These are phyloP conservation scores for Polyporus arcularius DNA, from an alignment of 768 basidiomycete species.

Conservation along the genomic window DNA sequence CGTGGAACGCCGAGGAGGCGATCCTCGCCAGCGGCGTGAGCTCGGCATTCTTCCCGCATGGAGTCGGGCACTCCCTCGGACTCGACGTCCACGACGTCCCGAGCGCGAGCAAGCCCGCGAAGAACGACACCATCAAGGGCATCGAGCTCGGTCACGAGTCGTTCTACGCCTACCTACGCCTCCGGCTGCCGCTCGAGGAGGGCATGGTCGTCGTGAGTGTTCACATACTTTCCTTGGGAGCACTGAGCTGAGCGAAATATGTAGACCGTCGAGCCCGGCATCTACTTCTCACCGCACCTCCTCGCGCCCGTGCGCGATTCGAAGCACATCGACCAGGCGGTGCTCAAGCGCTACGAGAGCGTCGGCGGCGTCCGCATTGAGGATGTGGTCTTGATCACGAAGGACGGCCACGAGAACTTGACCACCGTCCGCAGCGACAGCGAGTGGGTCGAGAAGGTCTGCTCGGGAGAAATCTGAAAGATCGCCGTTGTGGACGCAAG, in stretches of 20 bases:
- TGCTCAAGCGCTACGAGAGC: slow-evolving; percentile 68
- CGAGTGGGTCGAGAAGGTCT: slow-evolving; percentile 80
- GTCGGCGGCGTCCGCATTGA: slow-evolving; percentile 95
- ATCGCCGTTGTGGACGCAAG: neutral
- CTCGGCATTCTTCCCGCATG: slow-evolving; percentile 93
- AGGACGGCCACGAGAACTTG: slow-evolving; percentile 76
- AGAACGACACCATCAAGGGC: slow-evolving; percentile 51
- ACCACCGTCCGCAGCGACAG: slow-evolving; percentile 85
- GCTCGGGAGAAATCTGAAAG: slow-evolving; percentile 57
- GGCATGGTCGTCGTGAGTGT: slow-evolving; percentile 85
- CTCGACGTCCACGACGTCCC: slow-evolving; percentile 95
- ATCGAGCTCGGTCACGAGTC: slow-evolving; percentile 46
- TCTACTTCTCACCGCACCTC: slow-evolving; percentile 83
- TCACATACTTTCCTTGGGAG: neutral
- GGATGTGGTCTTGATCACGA: slow-evolving; percentile 83
- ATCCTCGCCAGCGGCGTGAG: slow-evolving; percentile 78
- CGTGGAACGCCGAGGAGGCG: slow-evolving; percentile 62
- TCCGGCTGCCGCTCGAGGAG: slow-evolving; percentile 68
- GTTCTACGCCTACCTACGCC: slow-evolving; percentile 79
- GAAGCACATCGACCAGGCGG: slow-evolving; percentile 65
- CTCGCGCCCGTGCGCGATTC: slow-evolving; percentile 66
- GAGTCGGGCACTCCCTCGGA: slow-evolving; percentile 87
- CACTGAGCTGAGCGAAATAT: neutral
- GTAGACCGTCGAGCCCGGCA: slow-evolving; percentile 89
- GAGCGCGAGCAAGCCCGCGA: slow-evolving; percentile 70